phyloP scores from a whole-genome alignment of 768 basidiomycete species.

The Macrocybe gigantea region DNA sequence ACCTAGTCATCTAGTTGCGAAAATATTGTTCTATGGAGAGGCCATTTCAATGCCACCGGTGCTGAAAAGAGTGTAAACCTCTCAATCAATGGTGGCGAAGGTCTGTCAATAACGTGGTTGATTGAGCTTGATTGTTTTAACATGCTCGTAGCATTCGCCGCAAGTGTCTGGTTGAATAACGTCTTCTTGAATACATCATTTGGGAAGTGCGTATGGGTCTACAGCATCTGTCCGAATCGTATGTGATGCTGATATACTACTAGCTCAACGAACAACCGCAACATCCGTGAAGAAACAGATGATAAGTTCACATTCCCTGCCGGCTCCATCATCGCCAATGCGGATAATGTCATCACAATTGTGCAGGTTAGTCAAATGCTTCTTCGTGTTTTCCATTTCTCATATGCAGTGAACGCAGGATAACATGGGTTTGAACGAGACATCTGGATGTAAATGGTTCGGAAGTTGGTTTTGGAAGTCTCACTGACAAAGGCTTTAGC shows the following conservation, averaged over 20 bases:
- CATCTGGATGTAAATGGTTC: slow-evolving; percentile 33
- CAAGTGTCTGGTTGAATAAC: slow-evolving; percentile 76
- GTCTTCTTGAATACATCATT: slow-evolving; percentile 67
- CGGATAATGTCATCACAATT: slow-evolving; percentile 74
- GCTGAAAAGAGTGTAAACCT: slow-evolving; percentile 61
- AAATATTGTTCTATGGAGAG: slow-evolving; percentile 76
- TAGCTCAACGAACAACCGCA: slow-evolving; percentile 62
- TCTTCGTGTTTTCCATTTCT: not conserved
- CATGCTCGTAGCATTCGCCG: slow-evolving; percentile 60
- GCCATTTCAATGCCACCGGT: slow-evolving; percentile 66
- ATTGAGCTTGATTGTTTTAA: not conserved
- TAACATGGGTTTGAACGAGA: slow-evolving; percentile 75
- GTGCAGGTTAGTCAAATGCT: slow-evolving; percentile 45
- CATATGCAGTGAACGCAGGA: slow-evolving; percentile 37
- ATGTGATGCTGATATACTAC: not conserved
- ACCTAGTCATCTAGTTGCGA: slow-evolving; percentile 57
- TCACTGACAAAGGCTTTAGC: slow-evolving; percentile 15
- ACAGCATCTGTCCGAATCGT: not conserved
- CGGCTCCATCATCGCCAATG: slow-evolving; percentile 40
- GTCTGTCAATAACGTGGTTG: slow-evolving; percentile 23
- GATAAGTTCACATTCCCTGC: slow-evolving; percentile 58
- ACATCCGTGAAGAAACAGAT: slow-evolving; percentile 62
- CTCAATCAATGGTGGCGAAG: slow-evolving; percentile 78
- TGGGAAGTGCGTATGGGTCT: slow-evolving; percentile 50
- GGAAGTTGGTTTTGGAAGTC: not conserved